Evolutionary conservation across 2,329 filamentous ascomycete species (phyloP).

Genomic region (Pseudogymnoascus sp.): DNA sequence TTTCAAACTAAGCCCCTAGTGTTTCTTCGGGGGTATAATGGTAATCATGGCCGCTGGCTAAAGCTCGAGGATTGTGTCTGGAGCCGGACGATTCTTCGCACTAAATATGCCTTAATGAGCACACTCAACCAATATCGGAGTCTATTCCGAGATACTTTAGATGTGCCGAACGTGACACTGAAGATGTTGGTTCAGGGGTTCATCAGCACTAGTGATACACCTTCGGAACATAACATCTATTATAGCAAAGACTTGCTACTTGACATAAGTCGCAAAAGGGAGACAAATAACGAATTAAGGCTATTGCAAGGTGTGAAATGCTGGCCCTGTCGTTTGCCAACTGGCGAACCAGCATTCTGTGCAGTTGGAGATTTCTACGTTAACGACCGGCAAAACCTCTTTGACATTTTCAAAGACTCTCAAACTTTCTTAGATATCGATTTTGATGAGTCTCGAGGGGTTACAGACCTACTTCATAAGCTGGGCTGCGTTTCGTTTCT

Average conservation of each 20-base stretch:
- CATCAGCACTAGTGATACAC: neutral
- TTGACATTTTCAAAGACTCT: neutral
- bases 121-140: neutral
- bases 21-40: neutral
- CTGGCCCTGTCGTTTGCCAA: neutral
- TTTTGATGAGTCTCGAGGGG: neutral
- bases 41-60: neutral
- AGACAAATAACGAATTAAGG: neutral
- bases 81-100: neutral
- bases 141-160: neutral
- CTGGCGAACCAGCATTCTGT: neutral
- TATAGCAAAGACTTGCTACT: neutral
- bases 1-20: neutral
- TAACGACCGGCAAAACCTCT: neutral
- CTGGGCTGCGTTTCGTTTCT: neutral
- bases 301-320: neutral
- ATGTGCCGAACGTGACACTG: neutral
- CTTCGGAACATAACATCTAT: too few species aligned
- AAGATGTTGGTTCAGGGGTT: neutral
- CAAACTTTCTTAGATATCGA: neutral
- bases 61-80: neutral
- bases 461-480: neutral
- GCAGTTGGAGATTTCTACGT: neutral
- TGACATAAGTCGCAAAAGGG: neutral
- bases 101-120: neutral